Evolutionary conservation across 768 basidiomycete genomes (phyloP), one percentile per base, ranked within the genome.

Genomic region (Collybia sp.): DNA sequence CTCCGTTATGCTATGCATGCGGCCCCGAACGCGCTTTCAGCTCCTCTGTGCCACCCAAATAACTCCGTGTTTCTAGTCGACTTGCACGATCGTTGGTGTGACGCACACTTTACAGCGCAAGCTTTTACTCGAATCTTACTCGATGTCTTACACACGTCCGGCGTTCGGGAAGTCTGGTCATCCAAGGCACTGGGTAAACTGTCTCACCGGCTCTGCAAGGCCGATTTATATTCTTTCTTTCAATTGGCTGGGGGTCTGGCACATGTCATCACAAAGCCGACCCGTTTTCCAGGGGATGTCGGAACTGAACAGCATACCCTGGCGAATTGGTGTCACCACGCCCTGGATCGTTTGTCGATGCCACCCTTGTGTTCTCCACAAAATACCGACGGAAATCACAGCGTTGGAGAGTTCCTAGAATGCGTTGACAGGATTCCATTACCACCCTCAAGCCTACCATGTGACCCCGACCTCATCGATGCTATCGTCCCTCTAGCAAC

Each of bases 1-100:
- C 8, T 25, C 25, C 25, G 25, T 8, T 25, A 3, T 25, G 25
- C 25, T 25, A 25, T 25, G 25, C 25, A 25, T 8, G 25, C 25
- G 8, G 8, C 25, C 25, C 25, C 25, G 25, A 25, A 8, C 25
- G 3, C 25, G 25, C 4, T 8, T 25, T 25, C 25, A 8, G 25
- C 25, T 25, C 25, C 25, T 25, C 8, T 25, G 25, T 25, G 25
- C 13, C 73, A 79, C 44, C 68, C 75, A 2, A 63, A 68, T 2
- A 75, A 80, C 57, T 59, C 63, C 11, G 63, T 61, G 41, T 81
- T 75, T 53, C 68, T 83, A 34, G 49, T 69, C 12, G 69, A 75
- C 38, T 64, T 81, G 20, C 63, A 62, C 37, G 52, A 57, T n/a
- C 59, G 55, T 36, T 81, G 79, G 71, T 59, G 48, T 39, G 53